Percentiles rank a stretch among this genome's conserved stretches.
phyloP scores from a whole-genome alignment of 169 alveolate genomes.

The Plasmodium ovale region DNA sequence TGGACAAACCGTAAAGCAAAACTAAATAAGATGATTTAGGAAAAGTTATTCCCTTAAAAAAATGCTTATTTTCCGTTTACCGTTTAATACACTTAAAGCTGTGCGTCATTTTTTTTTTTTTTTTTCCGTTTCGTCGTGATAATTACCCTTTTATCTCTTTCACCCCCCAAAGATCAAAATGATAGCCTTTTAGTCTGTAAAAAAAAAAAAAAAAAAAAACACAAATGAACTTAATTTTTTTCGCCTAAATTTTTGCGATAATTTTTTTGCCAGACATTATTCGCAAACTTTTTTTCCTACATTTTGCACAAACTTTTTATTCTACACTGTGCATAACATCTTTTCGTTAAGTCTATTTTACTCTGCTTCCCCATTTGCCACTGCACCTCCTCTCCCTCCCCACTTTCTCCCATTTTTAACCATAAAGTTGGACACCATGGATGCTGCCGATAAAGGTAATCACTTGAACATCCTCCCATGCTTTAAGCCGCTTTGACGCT shows the following conservation, averaged over 20 bases:
- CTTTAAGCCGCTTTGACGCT: background rate
- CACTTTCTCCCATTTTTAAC: background rate
- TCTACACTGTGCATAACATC: too few relatives aligned
- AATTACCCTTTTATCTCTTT: background rate
- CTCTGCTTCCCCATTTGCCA: background rate
- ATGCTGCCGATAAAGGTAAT: constrained; percentile 12
- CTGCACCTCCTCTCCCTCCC: background rate
- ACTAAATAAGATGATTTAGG: background rate
- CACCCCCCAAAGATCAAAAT: background rate
- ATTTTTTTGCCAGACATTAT: too few relatives aligned
- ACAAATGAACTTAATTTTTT: background rate
- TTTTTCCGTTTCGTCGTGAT: too few relatives aligned
- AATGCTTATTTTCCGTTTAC: background rate
- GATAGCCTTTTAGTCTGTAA: too few relatives aligned
- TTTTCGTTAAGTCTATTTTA: background rate
- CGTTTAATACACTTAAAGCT: background rate
- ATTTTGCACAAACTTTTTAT: background rate
- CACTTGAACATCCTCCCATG: background rate
- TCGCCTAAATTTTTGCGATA: background rate
- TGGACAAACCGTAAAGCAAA: background rate
- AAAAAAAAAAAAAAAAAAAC: background rate
- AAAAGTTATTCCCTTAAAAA: background rate
- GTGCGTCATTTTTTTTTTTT: background rate
- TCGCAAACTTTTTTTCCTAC: background rate
- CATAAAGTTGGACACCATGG: constrained; percentile 5